Base-by-base conservation (phyloP, 441 rosid genomes). In the Metrosideros polymorpha region DNA sequence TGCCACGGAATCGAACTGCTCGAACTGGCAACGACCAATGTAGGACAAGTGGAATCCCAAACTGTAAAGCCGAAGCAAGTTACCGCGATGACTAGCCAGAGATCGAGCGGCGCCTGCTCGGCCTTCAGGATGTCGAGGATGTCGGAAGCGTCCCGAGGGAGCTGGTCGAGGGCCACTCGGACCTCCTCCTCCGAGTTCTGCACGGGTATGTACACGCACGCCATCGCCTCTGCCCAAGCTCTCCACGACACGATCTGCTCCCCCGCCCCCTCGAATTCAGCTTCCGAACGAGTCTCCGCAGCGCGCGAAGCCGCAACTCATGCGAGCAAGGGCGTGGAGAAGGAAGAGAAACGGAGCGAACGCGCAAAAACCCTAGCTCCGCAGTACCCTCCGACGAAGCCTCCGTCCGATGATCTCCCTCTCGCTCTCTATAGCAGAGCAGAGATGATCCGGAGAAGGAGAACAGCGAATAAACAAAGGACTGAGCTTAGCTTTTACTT, bases 171-270 rank as follows among this genome's bases (percentile, higher is more conserved):
- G 84, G 93, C 92, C 90, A 98, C 99, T 88, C 99, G 92, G 61
- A 98, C 99, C 90, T 98, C 99, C 90, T 98, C 99, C 92, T 97
- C 99, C 56, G 99, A 98, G 91, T 98, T 98, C 89, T 98, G 99
- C 87, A 98, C 98, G 30, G 99, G 99, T 85, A 98, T 96, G 91
- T 98, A 96, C 55, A 98, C 96, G 85, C 92, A 92, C 85, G 98
- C 97, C 99, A 98, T 97, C 86, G 89, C 83, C 82, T 15, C 32
- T 12, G 77, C 45, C 77, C 45, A 6, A 39, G n/a, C 17, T 22
- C 47, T 39, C n/a, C 14, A 39, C 79, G 15, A 12, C 7, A 39
- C 79, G 79, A 39, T 39, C 79, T 18, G 43, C 76, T 63, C 24
- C 6, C 25, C 12, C 9, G 7, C 9, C 9, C 24, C 42, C 19